Evolutionary conservation across 2,329 filamentous ascomycete species (phyloP).

Genomic region (Aspergillus chevalieri): DNA sequence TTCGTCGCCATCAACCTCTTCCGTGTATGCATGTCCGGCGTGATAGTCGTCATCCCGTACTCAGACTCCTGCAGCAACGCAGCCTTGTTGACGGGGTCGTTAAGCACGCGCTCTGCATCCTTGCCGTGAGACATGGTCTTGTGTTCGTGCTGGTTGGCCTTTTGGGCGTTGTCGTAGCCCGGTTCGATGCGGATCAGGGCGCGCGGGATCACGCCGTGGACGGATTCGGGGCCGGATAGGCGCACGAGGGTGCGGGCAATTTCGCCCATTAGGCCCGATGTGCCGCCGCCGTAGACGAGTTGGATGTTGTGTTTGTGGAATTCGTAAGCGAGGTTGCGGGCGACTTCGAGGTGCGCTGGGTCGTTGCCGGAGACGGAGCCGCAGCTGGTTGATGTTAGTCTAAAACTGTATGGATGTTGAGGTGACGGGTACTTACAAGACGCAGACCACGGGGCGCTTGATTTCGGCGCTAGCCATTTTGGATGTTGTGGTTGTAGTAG

Average conservation of each 20-base stretch:
- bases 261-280: slow-evolving; percentile 92
- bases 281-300: slow-evolving; percentile 92
- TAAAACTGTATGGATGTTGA: not conserved
- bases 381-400: slow-evolving; percentile 51
- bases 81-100: slow-evolving; percentile 39
- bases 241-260: slow-evolving; percentile 78
- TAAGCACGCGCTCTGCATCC: slow-evolving; percentile 50
- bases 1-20: slow-evolving; percentile 91
- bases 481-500: not conserved
- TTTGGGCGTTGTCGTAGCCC: slow-evolving; percentile 22
- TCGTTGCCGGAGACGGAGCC: slow-evolving; percentile 70
- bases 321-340: slow-evolving; percentile 63
- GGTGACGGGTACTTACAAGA: slow-evolving; percentile 56
- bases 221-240: slow-evolving; percentile 69
- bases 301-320: slow-evolving; percentile 73
- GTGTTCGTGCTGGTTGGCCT: slow-evolving; percentile 32
- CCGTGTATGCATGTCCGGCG: slow-evolving; percentile 91
- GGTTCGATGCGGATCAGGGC: slow-evolving; percentile 71
- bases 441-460: slow-evolving; percentile 66
- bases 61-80: slow-evolving; percentile 33
- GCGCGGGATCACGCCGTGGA: slow-evolving; percentile 90
- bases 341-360: slow-evolving; percentile 70
- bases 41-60: slow-evolving; percentile 81
- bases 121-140: slow-evolving; percentile 42
- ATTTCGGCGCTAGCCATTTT: slow-evolving; percentile 13